Conservation (phyloP, 495 filamentous ascomycete species). For the Tuber umbilicatum region DNA sequence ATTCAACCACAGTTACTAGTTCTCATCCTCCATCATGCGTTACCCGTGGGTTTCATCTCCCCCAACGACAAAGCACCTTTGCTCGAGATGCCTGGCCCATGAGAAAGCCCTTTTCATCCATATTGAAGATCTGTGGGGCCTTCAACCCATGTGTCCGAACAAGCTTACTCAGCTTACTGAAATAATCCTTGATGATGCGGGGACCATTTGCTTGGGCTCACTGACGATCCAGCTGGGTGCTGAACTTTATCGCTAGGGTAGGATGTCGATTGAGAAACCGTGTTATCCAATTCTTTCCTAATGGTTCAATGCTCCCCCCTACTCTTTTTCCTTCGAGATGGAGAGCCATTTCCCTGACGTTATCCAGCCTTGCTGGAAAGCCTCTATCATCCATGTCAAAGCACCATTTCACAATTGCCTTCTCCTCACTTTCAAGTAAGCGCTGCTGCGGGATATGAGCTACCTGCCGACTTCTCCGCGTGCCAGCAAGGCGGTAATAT, state of each 20-base stretch:
- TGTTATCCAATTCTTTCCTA: conserved; percentile 9
- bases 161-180: background rate
- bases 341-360: conserved; percentile 7
- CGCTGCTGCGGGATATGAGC: background rate
- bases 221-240: conserved; percentile 7
- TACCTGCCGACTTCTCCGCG: background rate
- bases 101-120: conserved; percentile 15
- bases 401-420: conserved; percentile 6
- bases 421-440: background rate
- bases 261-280: conserved; percentile 12
- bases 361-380: background rate
- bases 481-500: background rate
- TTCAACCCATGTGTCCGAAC: background rate
- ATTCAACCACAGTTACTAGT: conserved; percentile 13
- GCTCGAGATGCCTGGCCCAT: conserved; percentile 4
- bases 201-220: conserved; percentile 8
- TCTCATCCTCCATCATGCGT: conserved; percentile 14
- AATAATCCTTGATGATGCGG: conserved; percentile 4
- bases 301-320: background rate
- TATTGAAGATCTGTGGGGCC: conserved; percentile 11
- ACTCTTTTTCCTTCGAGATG: background rate
- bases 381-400: conserved; percentile 1
- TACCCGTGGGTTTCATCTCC: conserved; percentile 1
- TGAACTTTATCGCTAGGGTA: conserved; percentile 6
- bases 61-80: conserved; percentile 1